Percentiles rank a stretch among this genome's conserved stretches.
These are phyloP conservation scores for Glycine tomentella DNA, from an alignment of 306 rosid genomes.

Conservation along the genomic window DNA sequence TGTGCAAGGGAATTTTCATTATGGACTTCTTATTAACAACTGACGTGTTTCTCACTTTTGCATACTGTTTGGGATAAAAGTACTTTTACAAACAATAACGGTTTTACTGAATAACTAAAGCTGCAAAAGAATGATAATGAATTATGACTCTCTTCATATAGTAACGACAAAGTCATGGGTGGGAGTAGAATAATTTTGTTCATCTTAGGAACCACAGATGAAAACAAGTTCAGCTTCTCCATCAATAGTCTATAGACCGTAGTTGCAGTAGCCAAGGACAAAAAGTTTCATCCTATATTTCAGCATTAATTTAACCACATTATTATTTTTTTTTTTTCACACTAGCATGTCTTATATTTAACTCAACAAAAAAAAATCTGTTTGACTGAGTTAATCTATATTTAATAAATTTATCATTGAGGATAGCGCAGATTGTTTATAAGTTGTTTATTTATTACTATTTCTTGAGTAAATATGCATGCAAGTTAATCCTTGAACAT, in stretches of 20 bases:
- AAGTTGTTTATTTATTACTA: too few relatives aligned
- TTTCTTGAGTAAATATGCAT: not conserved
- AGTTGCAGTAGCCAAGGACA: constrained; percentile 6
- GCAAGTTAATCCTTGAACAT: not conserved
- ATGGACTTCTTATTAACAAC: constrained; percentile 8
- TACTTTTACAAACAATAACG: constrained; percentile 29
- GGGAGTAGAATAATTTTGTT: constrained; percentile 27
- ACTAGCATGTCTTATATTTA: not conserved
- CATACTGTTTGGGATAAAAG: constrained; percentile 7
- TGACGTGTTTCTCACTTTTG: not conserved
- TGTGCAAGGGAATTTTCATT: not conserved
- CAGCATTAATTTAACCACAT: not conserved
- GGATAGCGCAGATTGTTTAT: too few relatives aligned
- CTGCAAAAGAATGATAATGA: constrained; percentile 35
- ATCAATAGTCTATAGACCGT: constrained; percentile 26
- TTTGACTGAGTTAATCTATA: too few relatives aligned
- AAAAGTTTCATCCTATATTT: not conserved
- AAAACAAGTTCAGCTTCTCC: constrained; percentile 36
- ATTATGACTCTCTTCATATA: constrained; percentile 26
- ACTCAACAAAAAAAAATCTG: too few relatives aligned
- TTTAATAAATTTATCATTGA: too few relatives aligned
- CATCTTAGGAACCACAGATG: constrained; percentile 36
- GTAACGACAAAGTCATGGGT: constrained; percentile 34
- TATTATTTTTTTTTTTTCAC: not conserved
- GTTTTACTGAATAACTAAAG: constrained; percentile 44